Evolutionary conservation across 129 eudicot species (phyloP), one percentile per base, ranked within the genome.

Genomic region (Glebionis coronaria): DNA sequence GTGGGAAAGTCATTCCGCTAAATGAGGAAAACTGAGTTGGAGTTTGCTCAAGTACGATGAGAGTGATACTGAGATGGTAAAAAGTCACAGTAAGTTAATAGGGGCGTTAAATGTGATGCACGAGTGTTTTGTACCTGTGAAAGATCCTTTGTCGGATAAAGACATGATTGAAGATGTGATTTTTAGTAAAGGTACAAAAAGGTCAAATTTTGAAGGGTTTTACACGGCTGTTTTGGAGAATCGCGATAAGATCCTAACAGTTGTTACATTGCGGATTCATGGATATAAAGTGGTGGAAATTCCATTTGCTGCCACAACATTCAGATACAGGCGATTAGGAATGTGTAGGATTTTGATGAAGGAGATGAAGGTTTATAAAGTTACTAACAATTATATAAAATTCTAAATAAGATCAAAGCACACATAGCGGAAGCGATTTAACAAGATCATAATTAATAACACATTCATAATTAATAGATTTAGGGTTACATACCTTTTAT

Each of bases 261-360:
- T 79, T 28, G 92, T 87, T 67, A 70, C 79, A 5, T 65, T 93
- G 38, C 81, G 98, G 68, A 63, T 93, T 54, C 80, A 80, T 20
- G 98, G 98, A 11, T 59, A 80, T 53, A 88, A 73, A 81, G 90
- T 79, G 64, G 98, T 95, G 3, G 98, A 93, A 81, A 61, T 93
- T 4, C 95, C 98, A 4, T 77, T 93, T 50, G 71, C 88, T 25
- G 98, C 87, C 3, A 93, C 98, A 45, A 82, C 90, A 50, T 82
- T n/a, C n/a, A n/a, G n/a, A n/a, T n/a, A n/a, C n/a, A n/a, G n/a
- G n/a, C n/a, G n/a, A n/a, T n/a, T n/a, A n/a, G 98, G 98, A 20
- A 82, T 88, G 97, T 93, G 97, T 59, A 80, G 87, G n/a, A 54
- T 89, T 25, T 65, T 93, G 76, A 82, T 93, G 83, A 54, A 74